Evolutionary conservation across 2,329 filamentous ascomycete species (phyloP), one percentile per base, ranked within the genome.

Genomic region (Aspergillus ochraceus): DNA sequence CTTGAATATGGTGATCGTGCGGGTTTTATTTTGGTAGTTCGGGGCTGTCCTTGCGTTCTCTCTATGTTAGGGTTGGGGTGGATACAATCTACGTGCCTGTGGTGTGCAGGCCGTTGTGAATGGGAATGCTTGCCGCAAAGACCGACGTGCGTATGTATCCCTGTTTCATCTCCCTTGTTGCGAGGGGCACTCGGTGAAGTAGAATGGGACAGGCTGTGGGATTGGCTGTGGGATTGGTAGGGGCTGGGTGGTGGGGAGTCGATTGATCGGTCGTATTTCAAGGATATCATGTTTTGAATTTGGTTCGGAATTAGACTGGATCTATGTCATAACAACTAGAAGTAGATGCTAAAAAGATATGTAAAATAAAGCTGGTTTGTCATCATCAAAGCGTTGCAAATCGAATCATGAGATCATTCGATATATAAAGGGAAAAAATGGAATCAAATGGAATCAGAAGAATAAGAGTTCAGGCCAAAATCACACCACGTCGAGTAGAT

Each of bases 361-460:
- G 55, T 50, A 49, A 60, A 55, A 56, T 62, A 59, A 42, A 42
- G 17, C 36, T n/a, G 47, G 49, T 49, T 19, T 62, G 63, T 61
- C 62, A 66, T 71, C 69, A 60, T 71, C 60, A 62, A 70, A 71
- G 68, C 62, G 62, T 73, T 58, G 66, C 62, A 66, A 66, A 71
- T 61, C 61, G 63, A 68, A 66, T 69, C 70, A 66, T 74, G 64
- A 66, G 64, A 69, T 65, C 66, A 73, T 73, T 54, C 59, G 58
- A 57, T 60, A 63, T 58, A 60, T 54, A 46, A n/a, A 55, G 54
- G 57, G 11, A 6, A 42, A 42, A 39, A 55, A 24, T 24, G 24
- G 24, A 24, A 24, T 24, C 24, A 24, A 52, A 62, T 24, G 24
- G 57, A 49, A 24, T 46, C 58, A 47, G 45, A n/a, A n/a, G n/a